phyloP scores from a whole-genome alignment of 805 yeast genomes.

The Huiozyma naganishii region DNA sequence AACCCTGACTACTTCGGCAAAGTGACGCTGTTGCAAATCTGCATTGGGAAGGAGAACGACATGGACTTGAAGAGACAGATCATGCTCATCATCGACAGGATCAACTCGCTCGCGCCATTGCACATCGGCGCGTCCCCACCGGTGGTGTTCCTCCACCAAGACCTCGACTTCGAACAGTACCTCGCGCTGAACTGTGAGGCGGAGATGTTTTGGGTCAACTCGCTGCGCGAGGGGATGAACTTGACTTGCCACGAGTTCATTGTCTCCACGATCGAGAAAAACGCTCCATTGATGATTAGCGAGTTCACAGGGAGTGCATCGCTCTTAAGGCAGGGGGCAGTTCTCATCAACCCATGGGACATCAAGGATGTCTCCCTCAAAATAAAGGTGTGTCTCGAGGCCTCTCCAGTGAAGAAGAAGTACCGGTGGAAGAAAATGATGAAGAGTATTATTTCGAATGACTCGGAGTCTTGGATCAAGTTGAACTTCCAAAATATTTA shows the following conservation, averaged over 20 bases:
- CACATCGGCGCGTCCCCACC: constrained; percentile 71
- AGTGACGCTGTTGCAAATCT: constrained; percentile 75
- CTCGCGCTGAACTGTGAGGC: constrained; percentile 79
- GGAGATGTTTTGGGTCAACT: constrained; percentile 76
- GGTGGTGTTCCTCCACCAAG: constrained; percentile 79
- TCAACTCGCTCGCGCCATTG: constrained; percentile 55
- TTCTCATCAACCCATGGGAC: constrained; percentile 89
- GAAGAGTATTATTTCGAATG: constrained; percentile 48
- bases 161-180: constrained; percentile 81
- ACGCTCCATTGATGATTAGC: constrained; percentile 75
- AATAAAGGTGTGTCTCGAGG: constrained; percentile 50
- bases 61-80: constrained; percentile 62
- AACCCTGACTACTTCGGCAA: constrained; percentile 62
- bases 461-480: constrained; percentile 66
- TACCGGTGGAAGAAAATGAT: constrained; percentile 53
- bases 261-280: constrained; percentile 55
- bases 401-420: constrained; percentile 45
- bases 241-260: constrained; percentile 91
- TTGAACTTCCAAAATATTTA: constrained; percentile 44
- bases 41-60: constrained; percentile 49
- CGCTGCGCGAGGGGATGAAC: constrained; percentile 95
- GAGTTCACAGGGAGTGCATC: constrained; percentile 94
- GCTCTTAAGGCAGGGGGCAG: constrained; percentile 56
- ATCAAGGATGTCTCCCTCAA: constrained; percentile 48
- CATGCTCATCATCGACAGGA: constrained; percentile 68